A percentile compares a stretch with the other conserved stretches of the same genome.
These are phyloP conservation scores for Paramecium pentaurelia DNA, from an alignment of 73 alveolate genomes.

Conservation along the genomic window DNA sequence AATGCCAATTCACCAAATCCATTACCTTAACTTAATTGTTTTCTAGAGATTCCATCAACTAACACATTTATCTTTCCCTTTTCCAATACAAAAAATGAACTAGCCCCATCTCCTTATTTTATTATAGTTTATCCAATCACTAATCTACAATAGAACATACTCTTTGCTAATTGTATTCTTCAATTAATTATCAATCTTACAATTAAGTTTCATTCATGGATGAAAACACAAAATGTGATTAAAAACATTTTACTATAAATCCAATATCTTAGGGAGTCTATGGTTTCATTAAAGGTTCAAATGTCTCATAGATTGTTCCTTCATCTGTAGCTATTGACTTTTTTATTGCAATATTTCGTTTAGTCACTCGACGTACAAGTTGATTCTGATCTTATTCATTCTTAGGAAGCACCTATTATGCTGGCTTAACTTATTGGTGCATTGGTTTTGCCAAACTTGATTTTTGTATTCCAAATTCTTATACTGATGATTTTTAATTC, in stretches of 20 bases:
- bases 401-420: neutral
- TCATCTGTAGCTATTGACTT: neutral
- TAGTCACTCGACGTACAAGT: neutral
- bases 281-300: neutral
- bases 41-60: slow-evolving; percentile 51
- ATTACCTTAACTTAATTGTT: slow-evolving; percentile 35
- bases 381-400: neutral
- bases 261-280: neutral
- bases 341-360: slow-evolving; percentile 15
- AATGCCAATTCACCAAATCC: slow-evolving; percentile 69
- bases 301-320: neutral
- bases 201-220: slow-evolving; percentile 34
- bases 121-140: slow-evolving; percentile 38
- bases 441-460: neutral
- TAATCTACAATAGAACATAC: slow-evolving; percentile 55
- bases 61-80: slow-evolving; percentile 58
- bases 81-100: slow-evolving; percentile 55
- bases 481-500: slow-evolving; percentile 27
- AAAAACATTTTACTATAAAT: neutral
- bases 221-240: slow-evolving; percentile 2
- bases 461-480: neutral
- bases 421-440: neutral
- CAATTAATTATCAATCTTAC: neutral
- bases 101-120: slow-evolving; percentile 51
- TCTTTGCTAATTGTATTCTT: slow-evolving; percentile 51